Base-by-base conservation (phyloP, 371 early-diverging fungal genomes). In the Umbelopsis sp. region DNA sequence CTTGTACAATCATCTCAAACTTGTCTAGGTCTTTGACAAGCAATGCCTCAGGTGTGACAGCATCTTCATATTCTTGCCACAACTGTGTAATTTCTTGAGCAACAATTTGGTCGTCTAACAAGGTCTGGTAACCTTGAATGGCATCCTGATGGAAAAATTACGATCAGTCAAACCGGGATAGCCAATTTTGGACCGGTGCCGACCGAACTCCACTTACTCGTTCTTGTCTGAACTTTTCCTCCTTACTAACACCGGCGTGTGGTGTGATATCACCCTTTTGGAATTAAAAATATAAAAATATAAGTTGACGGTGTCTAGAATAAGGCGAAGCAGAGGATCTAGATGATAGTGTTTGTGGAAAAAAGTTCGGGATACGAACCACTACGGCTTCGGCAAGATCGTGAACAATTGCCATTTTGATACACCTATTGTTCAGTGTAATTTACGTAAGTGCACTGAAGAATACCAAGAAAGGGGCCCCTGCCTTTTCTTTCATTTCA, bases 1-100 rank as follows among this genome's bases (percentile, higher is more conserved):
- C 96, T 80, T 97, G 97, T 65, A 93, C 86, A 69, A 96, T 92
- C 96, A 96, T 95, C 77, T 96, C 96, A 81, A 92, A 95, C 74
- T 96, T 97, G 80, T 97, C 97, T 65, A 97, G 73, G 72, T 97
- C 95, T 68, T 96, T 94, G 53, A 95, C 95, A 35, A 96, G 72
- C 35, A 84, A 73, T 2, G 97, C 96, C 75, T 97, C 97, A 2
- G 77, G 74, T 3, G 95, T 92, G 16, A 68, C 53, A 2, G 82
- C 86, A n/a, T 88, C 87, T 74, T 97, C 97, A 67, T 96, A 97
- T 74, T 97, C 97, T 46, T 78, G 74, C 96, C 96, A 97, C 57
- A 97, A 72, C 6, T 69, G 80, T 16, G 75, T 80, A 41, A 97
- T 95, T 71, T 95, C 93, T 16, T 79, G 69, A 11, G 89, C 92